Base-by-base conservation (phyloP, 148 eudicot genomes). In the Cornus florida region DNA sequence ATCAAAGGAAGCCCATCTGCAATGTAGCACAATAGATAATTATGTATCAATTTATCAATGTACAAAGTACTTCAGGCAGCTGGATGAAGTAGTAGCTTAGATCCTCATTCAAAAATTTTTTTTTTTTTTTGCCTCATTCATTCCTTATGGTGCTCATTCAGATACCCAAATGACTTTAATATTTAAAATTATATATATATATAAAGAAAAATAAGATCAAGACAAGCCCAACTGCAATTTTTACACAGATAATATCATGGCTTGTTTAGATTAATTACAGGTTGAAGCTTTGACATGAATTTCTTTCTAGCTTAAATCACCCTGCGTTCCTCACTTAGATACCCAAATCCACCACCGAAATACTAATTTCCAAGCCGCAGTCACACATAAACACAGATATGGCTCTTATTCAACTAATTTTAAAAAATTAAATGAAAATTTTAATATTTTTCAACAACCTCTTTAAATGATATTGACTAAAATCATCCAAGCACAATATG, bases 1-100 rank as follows among this genome's bases (percentile, higher is more conserved):
- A 17, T 19, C 22, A 62, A 62, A n/a, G 10, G 33, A 43, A 74
- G 39, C 64, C 75, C 81, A 70, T 78, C 88, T 74, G 81, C 83
- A 85, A 81, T 41, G 50, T 10, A n/a, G 57, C 24, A 48, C 78
- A 67, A 65, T 48, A 59, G 39, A 68, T 74, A 22, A 12, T 57
- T 68, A 70, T 74, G 35, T 62, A 70, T 46, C n/a, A 31, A 74
- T 12, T 46, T 32, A 46, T 66, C 43, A 72, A 23, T 4, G 20
- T 65, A 73, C 53, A 39, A 35, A 65, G 28, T 75, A 39, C 68
- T 22, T 41, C 39, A 43, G 67, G 53, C 23, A 28, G 59, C 19
- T 23, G 53, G 53, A 17, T 20, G 23, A 28, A 6, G 17, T 38
- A 16, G 41, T 62, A 8, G 11, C n/a, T 39, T 43, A 22, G 10